Evolutionary conservation across 2,329 filamentous ascomycete genomes (phyloP).

Genomic region (Calonectria pteridis): DNA sequence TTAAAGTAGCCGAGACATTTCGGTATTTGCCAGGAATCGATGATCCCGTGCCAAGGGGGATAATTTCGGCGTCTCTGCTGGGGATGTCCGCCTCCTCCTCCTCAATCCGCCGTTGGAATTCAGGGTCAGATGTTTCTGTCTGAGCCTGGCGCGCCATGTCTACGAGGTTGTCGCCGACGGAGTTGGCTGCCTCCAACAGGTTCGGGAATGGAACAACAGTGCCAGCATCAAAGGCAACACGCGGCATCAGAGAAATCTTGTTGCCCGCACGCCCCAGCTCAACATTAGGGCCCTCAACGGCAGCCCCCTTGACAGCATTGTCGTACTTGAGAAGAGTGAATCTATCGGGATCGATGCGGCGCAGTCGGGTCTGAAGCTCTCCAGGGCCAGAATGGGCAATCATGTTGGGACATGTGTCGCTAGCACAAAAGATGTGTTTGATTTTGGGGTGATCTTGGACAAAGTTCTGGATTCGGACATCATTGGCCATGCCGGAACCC

Average conservation of each 20-base stretch:
- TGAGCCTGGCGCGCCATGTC: conserved; percentile 64
- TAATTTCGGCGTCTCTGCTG: conserved; percentile 82
- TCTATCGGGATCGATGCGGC: conserved; percentile 77
- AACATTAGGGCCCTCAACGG: conserved; percentile 44
- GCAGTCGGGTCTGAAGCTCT: conserved; percentile 75
- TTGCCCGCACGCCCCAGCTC: conserved; percentile 59
- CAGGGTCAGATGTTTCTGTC: conserved; percentile 54
- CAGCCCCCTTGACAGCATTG: conserved; percentile 55
- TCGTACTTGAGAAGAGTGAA: conserved; percentile 79
- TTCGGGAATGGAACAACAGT: conserved; percentile 58
- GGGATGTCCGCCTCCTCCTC: conserved; percentile 74
- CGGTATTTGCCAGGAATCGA: conserved; percentile 92
- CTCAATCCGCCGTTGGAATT: conserved; percentile 63
- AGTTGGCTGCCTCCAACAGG: conserved; percentile 60
- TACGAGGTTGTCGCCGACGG: conserved; percentile 59
- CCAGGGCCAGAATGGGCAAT: conserved; percentile 78
- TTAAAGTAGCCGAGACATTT: conserved; percentile 90
- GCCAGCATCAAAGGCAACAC: conserved; percentile 59
- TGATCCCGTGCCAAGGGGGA: conserved; percentile 91
- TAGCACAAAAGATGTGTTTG: conserved; percentile 82
- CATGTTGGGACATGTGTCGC: conserved; percentile 81
- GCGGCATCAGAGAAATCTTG: conserved; percentile 61
- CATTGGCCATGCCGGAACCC: conserved; percentile 73
- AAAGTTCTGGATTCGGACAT: conserved; percentile 76
- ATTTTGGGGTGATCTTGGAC: conserved; percentile 71